Evolutionary conservation across 2,329 filamentous ascomycete species (phyloP).

Genomic region (Aphanoascus verrucosus): DNA sequence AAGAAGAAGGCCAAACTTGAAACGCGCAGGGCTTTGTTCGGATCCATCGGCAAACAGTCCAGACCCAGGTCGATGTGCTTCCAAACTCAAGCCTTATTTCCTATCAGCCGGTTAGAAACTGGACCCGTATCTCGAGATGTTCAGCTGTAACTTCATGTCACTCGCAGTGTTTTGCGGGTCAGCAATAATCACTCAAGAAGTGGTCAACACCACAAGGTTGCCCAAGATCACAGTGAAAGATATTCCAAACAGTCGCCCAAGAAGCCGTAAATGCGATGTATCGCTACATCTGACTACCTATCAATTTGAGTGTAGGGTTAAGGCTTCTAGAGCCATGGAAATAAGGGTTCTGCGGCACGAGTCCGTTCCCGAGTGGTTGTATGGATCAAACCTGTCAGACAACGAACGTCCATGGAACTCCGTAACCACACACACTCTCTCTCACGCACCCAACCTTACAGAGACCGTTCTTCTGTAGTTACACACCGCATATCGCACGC

Average conservation of each 20-base stretch:
- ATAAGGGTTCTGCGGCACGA: neutral
- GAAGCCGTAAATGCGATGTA: neutral
- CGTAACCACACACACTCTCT: too few species aligned
- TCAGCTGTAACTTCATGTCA: too few species aligned
- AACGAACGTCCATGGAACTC: too few species aligned
- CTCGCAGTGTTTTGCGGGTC: too few species aligned
- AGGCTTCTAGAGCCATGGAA: neutral
- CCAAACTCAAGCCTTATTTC: neutral
- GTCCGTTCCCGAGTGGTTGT: neutral
- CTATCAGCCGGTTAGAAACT: too few species aligned
- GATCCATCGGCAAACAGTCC: slow-evolving; percentile 7
- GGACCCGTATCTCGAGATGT: too few species aligned
- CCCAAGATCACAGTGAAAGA: too few species aligned
- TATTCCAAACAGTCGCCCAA: too few species aligned
- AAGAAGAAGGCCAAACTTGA: neutral
- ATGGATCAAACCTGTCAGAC: neutral
- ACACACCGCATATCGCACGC: too few species aligned
- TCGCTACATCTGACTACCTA: neutral
- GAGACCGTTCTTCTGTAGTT: neutral
- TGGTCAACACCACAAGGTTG: too few species aligned
- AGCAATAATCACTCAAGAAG: too few species aligned
- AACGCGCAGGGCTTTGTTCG: slow-evolving; percentile 7
- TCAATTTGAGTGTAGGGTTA: neutral
- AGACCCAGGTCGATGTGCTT: neutral
- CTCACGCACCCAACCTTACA: neutral